Conservation (phyloP, 108 stramenopile species). For the Pseudonitzschia delicatissima region DNA sequence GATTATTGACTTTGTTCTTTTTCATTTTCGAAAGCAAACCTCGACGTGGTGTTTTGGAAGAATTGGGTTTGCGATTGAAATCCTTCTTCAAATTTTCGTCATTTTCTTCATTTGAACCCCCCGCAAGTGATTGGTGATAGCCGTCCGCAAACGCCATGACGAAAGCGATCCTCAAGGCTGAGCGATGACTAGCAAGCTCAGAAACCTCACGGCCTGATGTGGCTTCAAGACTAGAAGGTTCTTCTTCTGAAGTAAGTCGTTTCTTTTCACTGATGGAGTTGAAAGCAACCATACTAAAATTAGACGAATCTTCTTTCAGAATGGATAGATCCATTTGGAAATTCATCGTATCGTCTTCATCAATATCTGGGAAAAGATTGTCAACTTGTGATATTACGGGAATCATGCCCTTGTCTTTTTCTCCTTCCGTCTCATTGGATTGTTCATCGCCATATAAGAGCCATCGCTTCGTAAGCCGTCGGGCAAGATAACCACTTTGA, state of each 20-base stretch:
- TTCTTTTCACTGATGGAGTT: background rate
- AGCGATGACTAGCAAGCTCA: slow-evolving; percentile 43
- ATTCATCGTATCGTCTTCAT: slow-evolving; percentile 64
- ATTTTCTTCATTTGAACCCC: slow-evolving; percentile 15
- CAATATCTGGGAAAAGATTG: slow-evolving; percentile 20
- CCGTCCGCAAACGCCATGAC: slow-evolving; percentile 72
- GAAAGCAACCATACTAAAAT: slow-evolving; percentile 9
- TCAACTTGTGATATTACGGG: slow-evolving; percentile 13
- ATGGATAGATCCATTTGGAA: slow-evolving; percentile 82
- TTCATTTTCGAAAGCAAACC: slow-evolving; percentile 37
- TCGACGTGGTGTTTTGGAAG: slow-evolving; percentile 15
- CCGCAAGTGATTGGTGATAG: slow-evolving; percentile 16
- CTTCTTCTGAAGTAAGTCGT: slow-evolving; percentile 49
- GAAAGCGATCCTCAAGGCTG: slow-evolving; percentile 75
- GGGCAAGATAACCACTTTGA: slow-evolving; percentile 39
- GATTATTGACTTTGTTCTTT: slow-evolving; percentile 19
- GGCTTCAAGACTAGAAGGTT: slow-evolving; percentile 49
- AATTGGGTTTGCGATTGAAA: slow-evolving; percentile 16
- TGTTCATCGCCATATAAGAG: slow-evolving; percentile 63
- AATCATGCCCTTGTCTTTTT: background rate
- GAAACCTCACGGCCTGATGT: slow-evolving; percentile 55
- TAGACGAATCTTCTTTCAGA: slow-evolving; percentile 36
- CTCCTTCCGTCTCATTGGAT: slow-evolving; percentile 2
- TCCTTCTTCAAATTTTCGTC: slow-evolving; percentile 42
- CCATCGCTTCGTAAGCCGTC: slow-evolving; percentile 59